Evolutionary conservation across 2,329 filamentous ascomycete species (phyloP), one percentile per base, ranked within the genome.

Genomic region (Hansfordia pulvinata): DNA sequence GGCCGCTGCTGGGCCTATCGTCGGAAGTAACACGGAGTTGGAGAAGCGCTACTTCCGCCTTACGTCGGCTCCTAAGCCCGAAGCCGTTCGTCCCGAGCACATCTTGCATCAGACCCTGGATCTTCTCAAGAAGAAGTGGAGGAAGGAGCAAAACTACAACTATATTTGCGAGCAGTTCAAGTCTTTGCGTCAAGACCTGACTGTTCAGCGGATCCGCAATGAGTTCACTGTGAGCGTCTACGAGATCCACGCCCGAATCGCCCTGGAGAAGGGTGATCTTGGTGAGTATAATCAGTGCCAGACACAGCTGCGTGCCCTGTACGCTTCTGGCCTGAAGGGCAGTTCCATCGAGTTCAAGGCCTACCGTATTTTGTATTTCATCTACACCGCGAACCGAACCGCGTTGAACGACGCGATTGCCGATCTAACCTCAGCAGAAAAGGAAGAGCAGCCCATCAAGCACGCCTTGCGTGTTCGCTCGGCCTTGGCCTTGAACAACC

Each of bases 261-360:
- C 90, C 40, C 66, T 98, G 56, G 88, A 98, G 58, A 94, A 92
- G 69, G 85, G 82, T 59, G 90, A 98, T 65, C 73, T 96, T 64
- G 88, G 90, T 98, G 90, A 98, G 90, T 98, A 98, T 90, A 98
- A 98, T 64, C 90, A 98, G 69, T 98, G 90, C 58, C 90, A 98
- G 64, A 96, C 90, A 46, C 90, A 98, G 62, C 67, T 98, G 50
- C 83, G 84, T 55, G 84, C 80, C 39, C 64, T 98, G 46, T 96
- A 98, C 58, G 72, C 73, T 53, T 72, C 83, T 60, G 80, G 82
- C 40, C 62, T 93, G 51, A 83, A 83, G 49, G 90, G 88, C 45
- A 85, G 86, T 54, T 75, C 82, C 49, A 76, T 82, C 60, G 90
- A 98, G 58, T 98, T 98, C 61, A 90, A 90, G 71, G 90, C 88